Base-by-base conservation (phyloP, 192 early-diverging fungal species). In the Dissophora ornata region DNA sequence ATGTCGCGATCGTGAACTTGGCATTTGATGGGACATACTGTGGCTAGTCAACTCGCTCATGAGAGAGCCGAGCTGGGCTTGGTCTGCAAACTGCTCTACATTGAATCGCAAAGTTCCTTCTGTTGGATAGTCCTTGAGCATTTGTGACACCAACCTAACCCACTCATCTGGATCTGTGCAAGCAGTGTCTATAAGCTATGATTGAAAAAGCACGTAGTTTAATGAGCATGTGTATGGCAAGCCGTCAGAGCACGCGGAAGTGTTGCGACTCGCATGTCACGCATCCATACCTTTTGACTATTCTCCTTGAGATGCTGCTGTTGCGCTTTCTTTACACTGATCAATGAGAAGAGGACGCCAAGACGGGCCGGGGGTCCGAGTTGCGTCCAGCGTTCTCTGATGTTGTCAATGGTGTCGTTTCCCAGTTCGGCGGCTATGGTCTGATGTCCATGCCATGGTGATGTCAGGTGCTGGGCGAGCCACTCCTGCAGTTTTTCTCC, bases 371-470 rank as follows among this genome's bases (percentile, higher is more conserved):
- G 47, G 41, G 45, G 47, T 2, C 54, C 71, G 26, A 75, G 71
- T 41, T 75, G 56, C 4, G 63, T 53, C 50, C 62, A 75, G 25
- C 71, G 71, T 21, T 75, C 71, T 22, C 57, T 38, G 45, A 75
- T 75, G 57, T 75, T 75, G 57, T 29, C 38, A 41, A 75, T 66
- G 51, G 65, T 75, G 40, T 75, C 71, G 25, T 61, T 61, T 30
- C 63, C 51, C 21, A 75, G 57, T 40, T 65, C 71, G 1, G 63
- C 57, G 3, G 71, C 71, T 3, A 75, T 62, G 0, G 71, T 75
- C 19, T 75, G 71, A 28, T 75, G 71, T 61, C 71, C 71, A 44
- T 75, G 71, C 71, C 71, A 75, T 16, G 71, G 63, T 1, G 71
- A 59, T 8, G 57, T 56, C 21, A 75, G 32, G 44, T 75, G 71